A percentile compares a stretch with the other conserved stretches of the same genome.
These are phyloP conservation scores for Russula sp. DNA, from an alignment of 768 basidiomycete genomes.

Conservation along the genomic window DNA sequence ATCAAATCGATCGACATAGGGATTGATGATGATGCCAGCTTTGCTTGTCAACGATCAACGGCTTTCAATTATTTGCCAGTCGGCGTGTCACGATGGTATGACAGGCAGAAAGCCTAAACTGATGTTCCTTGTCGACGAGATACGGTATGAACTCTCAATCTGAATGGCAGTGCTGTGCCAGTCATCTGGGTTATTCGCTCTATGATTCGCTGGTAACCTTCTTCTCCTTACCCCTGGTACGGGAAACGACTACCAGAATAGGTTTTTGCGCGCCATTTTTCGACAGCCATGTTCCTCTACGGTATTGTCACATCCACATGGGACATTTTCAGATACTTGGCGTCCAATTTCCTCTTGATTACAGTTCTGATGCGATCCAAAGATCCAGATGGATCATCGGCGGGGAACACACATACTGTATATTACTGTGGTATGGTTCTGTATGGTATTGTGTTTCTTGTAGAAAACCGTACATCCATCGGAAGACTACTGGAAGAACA, in stretches of 20 bases:
- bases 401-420: no score
- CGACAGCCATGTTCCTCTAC: neutral
- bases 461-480: neutral
- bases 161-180: neutral
- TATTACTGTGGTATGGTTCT: no score
- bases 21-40: neutral
- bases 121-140: neutral
- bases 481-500: neutral
- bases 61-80: neutral
- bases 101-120: neutral
- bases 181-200: neutral
- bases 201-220: neutral
- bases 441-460: no score
- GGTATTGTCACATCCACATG: no score
- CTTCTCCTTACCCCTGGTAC: neutral
- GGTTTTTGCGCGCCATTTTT: neutral
- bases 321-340: no score
- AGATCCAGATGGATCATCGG: no score
- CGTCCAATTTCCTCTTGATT: no score
- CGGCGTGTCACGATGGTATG: neutral
- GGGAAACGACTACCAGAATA: neutral
- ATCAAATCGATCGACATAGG: neutral
- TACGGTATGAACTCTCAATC: neutral
- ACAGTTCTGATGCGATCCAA: no score
- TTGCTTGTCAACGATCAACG: neutral